Percentiles rank a stretch among this genome's conserved stretches.
Evolutionary conservation across 2,329 filamentous ascomycete genomes (phyloP).

Genomic region (Apiospora pterosperma): DNA sequence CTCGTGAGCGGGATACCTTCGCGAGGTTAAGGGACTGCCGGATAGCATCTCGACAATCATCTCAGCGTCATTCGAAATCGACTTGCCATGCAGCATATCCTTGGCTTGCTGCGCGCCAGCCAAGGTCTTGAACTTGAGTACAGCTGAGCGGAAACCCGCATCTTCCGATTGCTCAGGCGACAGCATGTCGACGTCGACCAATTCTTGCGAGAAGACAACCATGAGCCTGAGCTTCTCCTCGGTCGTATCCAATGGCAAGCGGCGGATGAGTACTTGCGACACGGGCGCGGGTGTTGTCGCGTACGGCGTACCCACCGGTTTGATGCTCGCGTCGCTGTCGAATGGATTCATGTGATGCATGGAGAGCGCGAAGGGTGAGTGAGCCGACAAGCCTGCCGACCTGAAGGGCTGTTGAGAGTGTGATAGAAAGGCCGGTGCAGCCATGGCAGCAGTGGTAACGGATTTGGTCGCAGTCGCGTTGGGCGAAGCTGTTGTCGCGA

Average conservation of each 20-base stretch:
- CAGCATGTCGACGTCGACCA: slow-evolving; percentile 49
- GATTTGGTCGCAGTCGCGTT: slow-evolving; percentile 11
- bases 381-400: slow-evolving; percentile 25
- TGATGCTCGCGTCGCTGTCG: slow-evolving; percentile 38
- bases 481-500: slow-evolving; percentile 9
- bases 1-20: slow-evolving; percentile 52
- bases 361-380: slow-evolving; percentile 30
- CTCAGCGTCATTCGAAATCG: slow-evolving; percentile 46
- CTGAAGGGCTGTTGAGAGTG: slow-evolving; percentile 35
- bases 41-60: slow-evolving; percentile 61
- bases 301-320: slow-evolving; percentile 37
- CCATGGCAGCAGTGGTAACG: slow-evolving; percentile 36
- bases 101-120: slow-evolving; percentile 55
- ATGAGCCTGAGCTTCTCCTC: slow-evolving; percentile 54
- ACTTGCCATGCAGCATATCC: slow-evolving; percentile 54
- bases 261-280: slow-evolving; percentile 48
- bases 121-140: slow-evolving; percentile 50
- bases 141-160: slow-evolving; percentile 45
- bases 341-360: slow-evolving; percentile 28
- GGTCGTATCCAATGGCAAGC: slow-evolving; percentile 50
- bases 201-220: slow-evolving; percentile 56
- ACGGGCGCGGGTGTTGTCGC: slow-evolving; percentile 31
- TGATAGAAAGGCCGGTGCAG: slow-evolving; percentile 39
- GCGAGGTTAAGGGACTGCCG: slow-evolving; percentile 32
- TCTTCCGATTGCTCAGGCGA: slow-evolving; percentile 47